Base-by-base conservation (phyloP, 768 basidiomycete genomes). In the Tylopilus cervinicoccineus region DNA sequence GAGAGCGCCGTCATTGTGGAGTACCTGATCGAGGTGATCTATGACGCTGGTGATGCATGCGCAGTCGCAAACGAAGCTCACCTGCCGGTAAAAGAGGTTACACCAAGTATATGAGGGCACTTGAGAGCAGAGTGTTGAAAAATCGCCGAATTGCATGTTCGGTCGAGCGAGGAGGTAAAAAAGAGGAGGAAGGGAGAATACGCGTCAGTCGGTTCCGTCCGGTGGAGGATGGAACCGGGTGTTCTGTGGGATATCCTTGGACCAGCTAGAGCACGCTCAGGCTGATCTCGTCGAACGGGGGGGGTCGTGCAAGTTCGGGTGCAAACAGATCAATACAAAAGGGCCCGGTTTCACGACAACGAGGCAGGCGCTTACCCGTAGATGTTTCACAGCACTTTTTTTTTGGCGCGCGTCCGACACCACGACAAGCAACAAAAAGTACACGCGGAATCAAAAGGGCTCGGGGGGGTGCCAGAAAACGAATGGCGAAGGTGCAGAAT, bases 71-170 rank as follows among this genome's bases (percentile, higher is more conserved):
- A 50, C 49, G 23, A 58, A 43, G 60, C 72, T 56, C 19, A 92
- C 84, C 75, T 95, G 92, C 51, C 80, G 79, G 71, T 93, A 93
- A 72, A 95, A 94, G 57, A 96, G 83, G 64, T 96, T 96, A 71
- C 94, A 97, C 81, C 90, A 88, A 0, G 93, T 81, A 62, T 95
- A 87, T 38, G 86, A 88, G 2, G 90, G 89, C 9, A 79, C 78
- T 36, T 78, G 68, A 34, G 73, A 70, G 66, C 91, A 92, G 43
- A 88, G 71, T 17, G 79, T 70, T 60, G 73, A 64, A 66, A 88
- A 91, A 60, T 88, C 84, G 50, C 88, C 88, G 64, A 91, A 89
- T 54, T 70, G 71, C 84, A 80, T 77, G 27, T 57, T 57, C 42
- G 48, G 28, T 29, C 32, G 9, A 29, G 44, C 6, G 45, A 33